phyloP scores from a whole-genome alignment of 768 basidiomycete species.

The Mycena maculata region DNA sequence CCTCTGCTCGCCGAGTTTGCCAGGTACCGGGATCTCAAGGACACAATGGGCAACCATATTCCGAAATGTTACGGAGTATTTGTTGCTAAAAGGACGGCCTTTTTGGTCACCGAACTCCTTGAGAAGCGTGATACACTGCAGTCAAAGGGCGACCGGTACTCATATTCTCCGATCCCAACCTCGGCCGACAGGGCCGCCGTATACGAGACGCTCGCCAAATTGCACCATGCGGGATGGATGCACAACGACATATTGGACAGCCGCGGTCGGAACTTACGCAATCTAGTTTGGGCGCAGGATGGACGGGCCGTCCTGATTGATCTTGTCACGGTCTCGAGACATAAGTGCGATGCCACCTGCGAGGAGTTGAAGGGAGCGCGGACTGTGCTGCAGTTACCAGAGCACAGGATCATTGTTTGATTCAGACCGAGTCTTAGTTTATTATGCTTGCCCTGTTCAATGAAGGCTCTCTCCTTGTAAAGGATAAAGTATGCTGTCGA shows the following conservation, averaged over 20 bases:
- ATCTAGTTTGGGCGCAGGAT: background rate
- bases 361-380: background rate
- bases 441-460: too few relatives aligned
- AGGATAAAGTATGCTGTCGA: too few relatives aligned
- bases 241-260: constrained; percentile 12
- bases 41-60: background rate
- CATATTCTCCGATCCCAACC: background rate
- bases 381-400: background rate
- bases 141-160: background rate
- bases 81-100: background rate
- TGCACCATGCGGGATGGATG: constrained; percentile 3
- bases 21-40: background rate
- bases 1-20: background rate
- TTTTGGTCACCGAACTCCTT: constrained; percentile 3
- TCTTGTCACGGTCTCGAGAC: background rate
- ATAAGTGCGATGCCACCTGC: background rate
- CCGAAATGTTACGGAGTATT: constrained; percentile 8
- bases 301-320: constrained; percentile 6
- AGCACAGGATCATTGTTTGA: background rate
- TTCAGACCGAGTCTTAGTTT: too few relatives aligned
- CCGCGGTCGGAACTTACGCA: background rate
- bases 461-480: too few relatives aligned
- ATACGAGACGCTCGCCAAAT: background rate
- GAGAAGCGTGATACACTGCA: background rate
- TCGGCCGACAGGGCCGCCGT: background rate